Evolutionary conservation across 345 rosid genomes (phyloP).

Genomic region (Hypericum perforatum): DNA sequence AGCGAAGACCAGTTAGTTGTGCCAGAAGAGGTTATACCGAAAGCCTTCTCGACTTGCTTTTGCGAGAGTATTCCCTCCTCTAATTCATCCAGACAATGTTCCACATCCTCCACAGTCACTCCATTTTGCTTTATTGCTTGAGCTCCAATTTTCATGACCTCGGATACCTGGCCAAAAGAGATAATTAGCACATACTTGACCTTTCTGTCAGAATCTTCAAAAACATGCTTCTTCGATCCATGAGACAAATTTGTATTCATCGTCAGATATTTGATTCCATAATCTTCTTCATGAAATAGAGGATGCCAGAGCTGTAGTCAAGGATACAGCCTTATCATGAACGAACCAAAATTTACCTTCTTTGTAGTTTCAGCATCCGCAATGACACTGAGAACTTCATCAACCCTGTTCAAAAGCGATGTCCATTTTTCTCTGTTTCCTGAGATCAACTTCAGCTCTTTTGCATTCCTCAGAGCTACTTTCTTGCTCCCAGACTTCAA

Average conservation of each 20-base stretch:
- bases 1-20: not conserved
- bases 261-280: no score
- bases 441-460: conserved; percentile 50
- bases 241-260: no score
- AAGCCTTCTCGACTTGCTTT: conserved; percentile 56
- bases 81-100: conserved; percentile 61
- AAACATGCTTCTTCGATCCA: no score
- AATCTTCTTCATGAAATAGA: conserved; percentile 1
- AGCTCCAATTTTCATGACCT: conserved; percentile 75
- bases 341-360: conserved; percentile 33
- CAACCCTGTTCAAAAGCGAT: conserved; percentile 71
- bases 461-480: conserved; percentile 63
- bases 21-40: conserved; percentile 33
- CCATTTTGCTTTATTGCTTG: conserved; percentile 54
- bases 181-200: not conserved
- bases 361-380: conserved; percentile 64
- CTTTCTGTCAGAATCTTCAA: no score
- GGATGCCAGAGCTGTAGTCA: not conserved
- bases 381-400: conserved; percentile 55
- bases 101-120: conserved; percentile 69
- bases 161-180: conserved; percentile 48
- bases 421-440: conserved; percentile 66
- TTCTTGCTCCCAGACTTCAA: conserved; percentile 69
- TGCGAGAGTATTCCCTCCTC: conserved; percentile 61
- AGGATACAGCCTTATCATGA: not conserved